These are phyloP conservation scores for Saprolegnia diclina DNA, from an alignment of 352 stramenopile species.

Conservation along the genomic window DNA sequence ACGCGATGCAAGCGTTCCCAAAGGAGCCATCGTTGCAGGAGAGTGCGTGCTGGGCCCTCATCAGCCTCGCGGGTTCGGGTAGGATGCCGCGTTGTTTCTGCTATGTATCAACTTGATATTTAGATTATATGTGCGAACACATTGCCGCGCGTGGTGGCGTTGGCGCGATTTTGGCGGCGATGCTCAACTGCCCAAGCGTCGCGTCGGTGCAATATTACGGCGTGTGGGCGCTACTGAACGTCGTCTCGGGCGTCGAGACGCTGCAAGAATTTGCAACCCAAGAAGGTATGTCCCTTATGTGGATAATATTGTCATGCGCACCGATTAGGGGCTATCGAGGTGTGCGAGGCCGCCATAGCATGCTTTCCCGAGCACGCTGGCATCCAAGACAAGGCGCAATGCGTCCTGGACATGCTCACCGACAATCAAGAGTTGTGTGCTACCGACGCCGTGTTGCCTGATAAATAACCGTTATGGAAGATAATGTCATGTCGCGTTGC, in stretches of 20 bases:
- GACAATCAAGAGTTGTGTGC: constrained; percentile 17
- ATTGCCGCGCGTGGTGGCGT: constrained; percentile 55
- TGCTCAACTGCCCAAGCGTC: constrained; percentile 63
- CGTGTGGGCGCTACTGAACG: constrained; percentile 62
- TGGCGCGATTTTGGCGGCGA: constrained; percentile 60
- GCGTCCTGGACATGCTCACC: constrained; percentile 57
- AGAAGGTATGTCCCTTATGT: constrained; percentile 36
- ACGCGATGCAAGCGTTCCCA: constrained; percentile 80
- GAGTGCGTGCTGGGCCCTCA: constrained; percentile 72
- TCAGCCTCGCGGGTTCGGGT: constrained; percentile 74
- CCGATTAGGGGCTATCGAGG: constrained; percentile 57
- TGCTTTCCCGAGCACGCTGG: constrained; percentile 71
- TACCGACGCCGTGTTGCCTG: background rate
- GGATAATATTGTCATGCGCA: constrained; percentile 33
- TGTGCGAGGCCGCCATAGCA: constrained; percentile 69
- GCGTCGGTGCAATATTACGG: constrained; percentile 59
- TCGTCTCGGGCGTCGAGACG: constrained; percentile 44
- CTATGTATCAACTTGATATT: background rate
- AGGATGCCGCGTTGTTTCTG: constrained; percentile 29
- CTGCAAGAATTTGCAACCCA: constrained; percentile 52
- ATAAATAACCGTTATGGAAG: background rate
- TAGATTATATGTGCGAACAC: constrained; percentile 61
- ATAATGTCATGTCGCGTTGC: too few species aligned
- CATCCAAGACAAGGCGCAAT: constrained; percentile 74
- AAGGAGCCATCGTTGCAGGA: constrained; percentile 66